Conservation (phyloP, 352 stramenopile genomes). For the Phytophthora meadii region DNA sequence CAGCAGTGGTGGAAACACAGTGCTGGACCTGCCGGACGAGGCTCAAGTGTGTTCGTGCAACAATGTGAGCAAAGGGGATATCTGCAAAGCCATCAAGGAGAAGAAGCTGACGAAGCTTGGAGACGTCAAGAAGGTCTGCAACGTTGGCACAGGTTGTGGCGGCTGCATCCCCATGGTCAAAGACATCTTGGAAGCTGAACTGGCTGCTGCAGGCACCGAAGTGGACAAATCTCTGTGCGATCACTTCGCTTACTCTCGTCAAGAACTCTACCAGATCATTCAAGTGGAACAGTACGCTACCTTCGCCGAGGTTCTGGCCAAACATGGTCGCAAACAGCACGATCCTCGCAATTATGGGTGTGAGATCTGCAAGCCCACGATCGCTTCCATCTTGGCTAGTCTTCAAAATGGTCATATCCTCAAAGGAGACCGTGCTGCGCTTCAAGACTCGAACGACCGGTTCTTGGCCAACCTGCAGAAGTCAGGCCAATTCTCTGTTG, state of each 20-base stretch:
- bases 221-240: constrained; percentile 92
- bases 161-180: constrained; percentile 93
- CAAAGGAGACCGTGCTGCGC: constrained; percentile 69
- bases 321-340: constrained; percentile 69
- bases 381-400: constrained; percentile 92
- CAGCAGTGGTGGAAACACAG: constrained; percentile 34
- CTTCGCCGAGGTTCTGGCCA: constrained; percentile 88
- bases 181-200: constrained; percentile 81
- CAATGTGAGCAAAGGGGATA: constrained; percentile 87
- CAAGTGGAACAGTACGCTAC: constrained; percentile 84
- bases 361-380: constrained; percentile 93
- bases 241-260: constrained; percentile 90
- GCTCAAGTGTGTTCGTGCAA: constrained; percentile 94
- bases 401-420: constrained; percentile 90
- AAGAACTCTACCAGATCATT: constrained; percentile 91
- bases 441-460: constrained; percentile 94
- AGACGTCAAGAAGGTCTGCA: constrained; percentile 87
- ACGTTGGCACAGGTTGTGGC: constrained; percentile 90
- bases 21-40: constrained; percentile 75
- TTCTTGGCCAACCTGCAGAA: constrained; percentile 94
- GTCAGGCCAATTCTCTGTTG: constrained; percentile 93
- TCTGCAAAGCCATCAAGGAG: constrained; percentile 77
- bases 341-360: constrained; percentile 76
- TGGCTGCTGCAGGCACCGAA: constrained; percentile 84
- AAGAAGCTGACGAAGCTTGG: constrained; percentile 76